Evolutionary conservation across 257 asterid species (phyloP).

Genomic region (Solanum corneliomulleri): DNA sequence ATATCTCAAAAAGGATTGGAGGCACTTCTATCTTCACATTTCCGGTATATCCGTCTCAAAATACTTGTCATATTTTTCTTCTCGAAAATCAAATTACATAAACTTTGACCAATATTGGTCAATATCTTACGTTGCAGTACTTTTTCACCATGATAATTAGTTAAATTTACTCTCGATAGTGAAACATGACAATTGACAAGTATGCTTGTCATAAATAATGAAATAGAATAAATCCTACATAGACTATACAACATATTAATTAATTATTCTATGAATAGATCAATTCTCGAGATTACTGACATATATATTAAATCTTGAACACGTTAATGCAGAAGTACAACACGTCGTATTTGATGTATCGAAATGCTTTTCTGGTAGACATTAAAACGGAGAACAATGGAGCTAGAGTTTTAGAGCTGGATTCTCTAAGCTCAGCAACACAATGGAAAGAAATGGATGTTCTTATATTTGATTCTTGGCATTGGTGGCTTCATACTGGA

Average conservation of each 20-base stretch:
- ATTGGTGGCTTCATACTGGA: constrained; percentile 55
- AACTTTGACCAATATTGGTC: background rate
- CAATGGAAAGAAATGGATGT: constrained; percentile 23
- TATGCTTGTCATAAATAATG: background rate
- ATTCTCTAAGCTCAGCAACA: constrained; percentile 12
- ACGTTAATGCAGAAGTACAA: constrained; percentile 8
- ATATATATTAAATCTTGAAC: background rate
- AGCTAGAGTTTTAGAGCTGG: constrained; percentile 17
- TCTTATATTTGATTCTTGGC: constrained; percentile 40
- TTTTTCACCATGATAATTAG: background rate
- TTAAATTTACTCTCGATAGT: background rate
- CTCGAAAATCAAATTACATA: background rate
- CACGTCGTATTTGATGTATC: constrained; percentile 16
- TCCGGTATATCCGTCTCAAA: constrained; percentile 4
- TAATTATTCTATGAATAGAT: background rate
- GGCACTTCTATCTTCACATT: constrained; percentile 19
- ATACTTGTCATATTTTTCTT: background rate
- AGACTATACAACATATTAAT: background rate
- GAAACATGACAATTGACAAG: background rate
- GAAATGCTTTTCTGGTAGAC: constrained; percentile 30
- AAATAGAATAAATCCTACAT: background rate
- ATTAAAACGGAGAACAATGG: background rate
- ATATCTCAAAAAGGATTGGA: background rate
- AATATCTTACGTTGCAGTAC: background rate
- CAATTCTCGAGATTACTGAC: background rate